Conservation (phyloP, 768 basidiomycete genomes). For the Grammothele lineata region DNA sequence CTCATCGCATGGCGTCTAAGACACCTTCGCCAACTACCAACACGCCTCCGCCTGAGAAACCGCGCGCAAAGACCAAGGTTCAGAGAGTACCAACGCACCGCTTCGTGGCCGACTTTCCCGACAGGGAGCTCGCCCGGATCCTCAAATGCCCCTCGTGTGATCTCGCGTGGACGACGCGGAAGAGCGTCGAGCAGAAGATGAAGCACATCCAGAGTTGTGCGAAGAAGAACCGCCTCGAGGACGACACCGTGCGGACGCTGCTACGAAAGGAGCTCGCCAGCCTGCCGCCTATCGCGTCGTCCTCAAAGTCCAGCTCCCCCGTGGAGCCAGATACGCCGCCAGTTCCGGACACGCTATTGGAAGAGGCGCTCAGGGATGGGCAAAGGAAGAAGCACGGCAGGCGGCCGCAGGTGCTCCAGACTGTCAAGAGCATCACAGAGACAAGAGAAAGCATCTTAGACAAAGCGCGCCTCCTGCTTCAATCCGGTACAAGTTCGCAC, state of each 20-base stretch:
- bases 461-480: slow-evolving; percentile 35
- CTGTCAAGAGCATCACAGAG: slow-evolving; percentile 42
- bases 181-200: slow-evolving; percentile 58
- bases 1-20: slow-evolving; percentile 1
- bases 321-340: slow-evolving; percentile 19
- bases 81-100: not conserved
- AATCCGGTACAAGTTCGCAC: no score
- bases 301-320: slow-evolving; percentile 2
- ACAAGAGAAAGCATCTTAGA: slow-evolving; percentile 41
- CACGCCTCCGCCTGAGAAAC: slow-evolving; percentile 5
- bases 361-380: slow-evolving; percentile 45
- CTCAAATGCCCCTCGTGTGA: slow-evolving; percentile 63
- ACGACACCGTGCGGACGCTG: slow-evolving; percentile 52
- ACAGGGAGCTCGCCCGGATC: slow-evolving; percentile 43
- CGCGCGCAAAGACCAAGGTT: no score
- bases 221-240: slow-evolving; percentile 49
- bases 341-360: slow-evolving; percentile 42
- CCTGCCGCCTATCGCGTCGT: slow-evolving; percentile 8
- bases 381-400: slow-evolving; percentile 43
- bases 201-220: slow-evolving; percentile 67
- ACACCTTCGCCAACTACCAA: not conserved
- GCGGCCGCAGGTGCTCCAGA: slow-evolving; percentile 33
- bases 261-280: slow-evolving; percentile 45
- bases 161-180: slow-evolving; percentile 63
- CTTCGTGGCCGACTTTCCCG: slow-evolving; percentile 35